Conservation (phyloP, 768 basidiomycete species). For the Pulveroboletus sp. region DNA sequence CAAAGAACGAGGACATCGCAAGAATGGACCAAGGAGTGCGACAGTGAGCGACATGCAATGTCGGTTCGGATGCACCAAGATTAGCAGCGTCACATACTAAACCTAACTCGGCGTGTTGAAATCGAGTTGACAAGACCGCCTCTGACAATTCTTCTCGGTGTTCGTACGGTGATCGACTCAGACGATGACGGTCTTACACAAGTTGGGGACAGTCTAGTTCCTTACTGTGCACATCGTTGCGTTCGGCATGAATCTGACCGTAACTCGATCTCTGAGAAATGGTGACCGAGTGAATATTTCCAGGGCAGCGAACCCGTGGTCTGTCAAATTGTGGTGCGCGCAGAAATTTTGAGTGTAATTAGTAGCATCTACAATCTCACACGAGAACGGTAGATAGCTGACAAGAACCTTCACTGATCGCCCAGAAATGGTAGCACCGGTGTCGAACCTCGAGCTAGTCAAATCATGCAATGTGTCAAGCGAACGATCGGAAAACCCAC, state of each 20-base stretch:
- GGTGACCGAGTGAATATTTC: not conserved
- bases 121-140: not conserved
- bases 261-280: not conserved
- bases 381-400: not conserved
- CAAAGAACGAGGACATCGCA: slow-evolving; percentile 83
- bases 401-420: too few relatives aligned
- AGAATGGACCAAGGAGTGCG: slow-evolving; percentile 12
- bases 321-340: not conserved
- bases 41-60: slow-evolving; percentile 2
- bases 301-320: not conserved
- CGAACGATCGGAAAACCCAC: not conserved
- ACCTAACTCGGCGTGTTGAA: not conserved
- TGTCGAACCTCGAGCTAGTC: not conserved
- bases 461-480: not conserved
- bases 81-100: slow-evolving; percentile 11
- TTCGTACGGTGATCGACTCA: not conserved
- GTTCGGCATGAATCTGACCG: not conserved
- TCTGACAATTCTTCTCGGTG: too few relatives aligned
- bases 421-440: too few relatives aligned
- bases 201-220: not conserved
- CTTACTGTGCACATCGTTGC: not conserved
- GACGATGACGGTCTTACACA: not conserved
- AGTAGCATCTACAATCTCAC: not conserved
- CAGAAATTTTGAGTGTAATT: not conserved
- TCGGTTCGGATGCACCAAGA: slow-evolving; percentile 7